Evolutionary conservation across 805 yeast genomes (phyloP).

Genomic region (Wickerhamomyces canadensis): DNA sequence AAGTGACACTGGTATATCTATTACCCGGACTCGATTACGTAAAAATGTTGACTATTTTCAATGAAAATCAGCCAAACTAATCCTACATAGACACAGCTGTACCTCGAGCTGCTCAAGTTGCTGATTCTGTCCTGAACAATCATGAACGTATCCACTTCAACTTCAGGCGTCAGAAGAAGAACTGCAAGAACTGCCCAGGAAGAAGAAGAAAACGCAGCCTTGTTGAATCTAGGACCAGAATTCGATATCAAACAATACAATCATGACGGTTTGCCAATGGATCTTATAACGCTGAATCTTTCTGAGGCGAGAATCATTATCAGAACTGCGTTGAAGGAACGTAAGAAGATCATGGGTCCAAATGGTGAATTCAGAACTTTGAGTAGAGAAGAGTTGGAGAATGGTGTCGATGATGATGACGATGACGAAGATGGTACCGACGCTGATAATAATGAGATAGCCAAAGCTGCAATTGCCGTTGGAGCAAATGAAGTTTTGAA

Average conservation of each 20-base stretch:
- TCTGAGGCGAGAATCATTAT: slow-evolving; percentile 88
- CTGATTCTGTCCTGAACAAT: not conserved
- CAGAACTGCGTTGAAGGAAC: slow-evolving; percentile 81
- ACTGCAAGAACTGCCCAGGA: slow-evolving; percentile 53
- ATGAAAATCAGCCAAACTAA: too few relatives aligned
- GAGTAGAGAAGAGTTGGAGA: slow-evolving; percentile 24
- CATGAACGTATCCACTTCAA: slow-evolving; percentile 88
- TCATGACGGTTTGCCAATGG: slow-evolving; percentile 73
- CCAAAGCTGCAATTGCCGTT: slow-evolving; percentile 50
- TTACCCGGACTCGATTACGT: too few relatives aligned
- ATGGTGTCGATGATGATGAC: slow-evolving; percentile 26
- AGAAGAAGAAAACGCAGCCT: slow-evolving; percentile 90
- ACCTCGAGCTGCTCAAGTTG: too few relatives aligned
- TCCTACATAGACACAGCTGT: too few relatives aligned
- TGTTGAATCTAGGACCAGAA: slow-evolving; percentile 86
- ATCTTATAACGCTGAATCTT: slow-evolving; percentile 77
- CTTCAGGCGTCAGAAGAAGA: slow-evolving; percentile 80
- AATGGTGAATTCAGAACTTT: slow-evolving; percentile 27
- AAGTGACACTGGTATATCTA: too few relatives aligned
- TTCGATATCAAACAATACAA: slow-evolving; percentile 76
- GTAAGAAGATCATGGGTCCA: slow-evolving; percentile 49
- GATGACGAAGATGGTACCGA: slow-evolving; percentile 25
- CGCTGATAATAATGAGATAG: slow-evolving; percentile 28
- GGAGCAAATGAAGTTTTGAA: slow-evolving; percentile 84
- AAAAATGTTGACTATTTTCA: too few relatives aligned